phyloP scores from a whole-genome alignment of 1,139 yeast genomes.

The Hyphopichia fennica region DNA sequence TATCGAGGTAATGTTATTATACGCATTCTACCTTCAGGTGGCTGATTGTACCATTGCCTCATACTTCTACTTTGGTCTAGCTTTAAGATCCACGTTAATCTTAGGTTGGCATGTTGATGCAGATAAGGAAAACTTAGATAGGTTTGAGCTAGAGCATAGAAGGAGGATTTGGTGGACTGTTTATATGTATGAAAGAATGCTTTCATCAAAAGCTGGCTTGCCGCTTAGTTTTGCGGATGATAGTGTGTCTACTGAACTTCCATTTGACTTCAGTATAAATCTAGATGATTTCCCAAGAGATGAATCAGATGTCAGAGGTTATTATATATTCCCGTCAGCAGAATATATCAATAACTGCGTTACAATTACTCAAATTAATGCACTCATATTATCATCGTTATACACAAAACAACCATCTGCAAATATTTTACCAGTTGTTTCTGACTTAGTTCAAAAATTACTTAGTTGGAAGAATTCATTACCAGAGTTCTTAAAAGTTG shows the following conservation, averaged over 20 bases:
- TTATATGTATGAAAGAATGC: constrained; percentile 84
- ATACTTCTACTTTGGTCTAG: constrained; percentile 77
- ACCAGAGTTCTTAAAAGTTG: constrained; percentile 65
- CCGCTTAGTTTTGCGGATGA: constrained; percentile 80
- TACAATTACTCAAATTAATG: constrained; percentile 77
- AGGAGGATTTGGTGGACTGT: constrained; percentile 91
- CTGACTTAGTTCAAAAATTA: constrained; percentile 67
- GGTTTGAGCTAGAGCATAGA: constrained; percentile 76
- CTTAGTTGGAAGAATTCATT: constrained; percentile 69
- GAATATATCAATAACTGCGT: constrained; percentile 79
- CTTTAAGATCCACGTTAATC: constrained; percentile 69
- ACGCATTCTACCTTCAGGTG: constrained; percentile 80
- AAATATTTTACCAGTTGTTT: constrained; percentile 72
- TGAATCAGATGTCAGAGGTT: constrained; percentile 48
- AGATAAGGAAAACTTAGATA: constrained; percentile 59
- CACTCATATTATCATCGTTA: constrained; percentile 66
- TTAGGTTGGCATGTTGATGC: constrained; percentile 86
- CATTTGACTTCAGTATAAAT: constrained; percentile 67
- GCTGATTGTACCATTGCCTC: constrained; percentile 85
- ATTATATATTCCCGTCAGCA: constrained; percentile 77
- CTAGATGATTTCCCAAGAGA: constrained; percentile 53
- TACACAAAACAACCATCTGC: constrained; percentile 77
- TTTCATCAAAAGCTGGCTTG: constrained; percentile 81
- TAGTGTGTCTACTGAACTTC: constrained; percentile 73
- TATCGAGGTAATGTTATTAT: constrained; percentile 72